phyloP scores from a whole-genome alignment of 116 monocot species.

The Cymodocea nodosa region DNA sequence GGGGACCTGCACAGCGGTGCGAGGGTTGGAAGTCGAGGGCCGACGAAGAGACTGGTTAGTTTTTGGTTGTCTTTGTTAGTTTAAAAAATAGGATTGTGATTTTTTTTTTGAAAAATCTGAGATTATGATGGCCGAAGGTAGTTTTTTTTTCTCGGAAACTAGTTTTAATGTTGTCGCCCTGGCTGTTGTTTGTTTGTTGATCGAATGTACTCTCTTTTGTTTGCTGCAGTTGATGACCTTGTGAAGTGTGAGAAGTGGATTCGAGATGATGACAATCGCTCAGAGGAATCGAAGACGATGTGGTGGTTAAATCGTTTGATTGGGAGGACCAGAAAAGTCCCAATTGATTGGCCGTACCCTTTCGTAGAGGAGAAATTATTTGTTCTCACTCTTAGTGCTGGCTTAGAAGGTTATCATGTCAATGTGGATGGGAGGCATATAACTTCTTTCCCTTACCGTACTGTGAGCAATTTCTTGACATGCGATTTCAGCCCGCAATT shows the following conservation, averaged over 20 bases:
- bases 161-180: no score
- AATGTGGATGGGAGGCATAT: slow-evolving; percentile 61
- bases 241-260: slow-evolving; percentile 87
- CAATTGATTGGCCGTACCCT: slow-evolving; percentile 69
- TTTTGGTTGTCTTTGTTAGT: not conserved
- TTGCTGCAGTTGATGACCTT: slow-evolving; percentile 53
- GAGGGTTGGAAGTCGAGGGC: slow-evolving; percentile 51
- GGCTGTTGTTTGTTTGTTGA: no score
- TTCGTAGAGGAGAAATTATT: slow-evolving; percentile 56
- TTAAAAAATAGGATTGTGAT: not conserved
- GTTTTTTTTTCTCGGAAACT: no score
- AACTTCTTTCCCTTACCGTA: slow-evolving; percentile 65
- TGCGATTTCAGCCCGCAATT: not conserved
- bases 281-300: slow-evolving; percentile 43
- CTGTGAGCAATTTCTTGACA: slow-evolving; percentile 22
- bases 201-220: not conserved
- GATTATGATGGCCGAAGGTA: no score
- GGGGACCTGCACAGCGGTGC: slow-evolving; percentile 57
- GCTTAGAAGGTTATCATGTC: slow-evolving; percentile 76
- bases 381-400: slow-evolving; percentile 68
- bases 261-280: slow-evolving; percentile 31
- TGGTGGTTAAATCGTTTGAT: slow-evolving; percentile 72
- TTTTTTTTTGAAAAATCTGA: no score
- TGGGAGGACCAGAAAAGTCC: slow-evolving; percentile 47
- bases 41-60: slow-evolving; percentile 69